These are phyloP conservation scores for Hymenoscyphus fructigenus DNA, from an alignment of 2,329 filamentous ascomycete species.

Conservation along the genomic window DNA sequence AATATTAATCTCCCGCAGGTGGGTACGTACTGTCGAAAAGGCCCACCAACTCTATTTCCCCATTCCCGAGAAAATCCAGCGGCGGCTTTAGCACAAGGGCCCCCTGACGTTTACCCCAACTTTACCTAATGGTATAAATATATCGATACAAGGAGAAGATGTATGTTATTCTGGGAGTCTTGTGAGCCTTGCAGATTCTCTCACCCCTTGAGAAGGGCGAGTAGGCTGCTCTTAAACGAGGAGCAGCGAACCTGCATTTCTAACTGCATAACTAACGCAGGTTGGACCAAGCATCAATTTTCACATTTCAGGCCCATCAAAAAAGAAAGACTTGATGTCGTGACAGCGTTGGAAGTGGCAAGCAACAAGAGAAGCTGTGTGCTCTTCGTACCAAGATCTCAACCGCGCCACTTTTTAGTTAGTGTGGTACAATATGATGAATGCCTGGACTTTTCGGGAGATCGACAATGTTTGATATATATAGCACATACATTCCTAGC, in stretches of 20 bases:
- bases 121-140: not conserved
- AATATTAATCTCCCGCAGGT: constrained; percentile 8
- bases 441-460: not conserved
- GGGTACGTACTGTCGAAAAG: not conserved
- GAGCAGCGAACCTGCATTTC: not conserved
- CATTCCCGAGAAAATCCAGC: not conserved
- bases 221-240: constrained; percentile 20
- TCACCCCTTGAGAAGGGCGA: constrained; percentile 27
- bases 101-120: not conserved
- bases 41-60: not conserved
- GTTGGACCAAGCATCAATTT: constrained; percentile 23
- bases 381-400: not conserved
- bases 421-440: not conserved
- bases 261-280: constrained; percentile 17
- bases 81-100: not conserved
- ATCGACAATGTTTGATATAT: constrained; percentile 1
- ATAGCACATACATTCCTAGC: not conserved
- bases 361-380: not conserved
- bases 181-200: constrained; percentile 28
- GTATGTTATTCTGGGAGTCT: not conserved
- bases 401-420: not conserved
- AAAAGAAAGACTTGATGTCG: constrained; percentile 2
- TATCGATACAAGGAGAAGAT: constrained; percentile 12
- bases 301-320: constrained; percentile 20
- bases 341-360: not conserved